phyloP scores from a whole-genome alignment of 2,329 filamentous ascomycete species.

The Pleurostoma richardsiae region DNA sequence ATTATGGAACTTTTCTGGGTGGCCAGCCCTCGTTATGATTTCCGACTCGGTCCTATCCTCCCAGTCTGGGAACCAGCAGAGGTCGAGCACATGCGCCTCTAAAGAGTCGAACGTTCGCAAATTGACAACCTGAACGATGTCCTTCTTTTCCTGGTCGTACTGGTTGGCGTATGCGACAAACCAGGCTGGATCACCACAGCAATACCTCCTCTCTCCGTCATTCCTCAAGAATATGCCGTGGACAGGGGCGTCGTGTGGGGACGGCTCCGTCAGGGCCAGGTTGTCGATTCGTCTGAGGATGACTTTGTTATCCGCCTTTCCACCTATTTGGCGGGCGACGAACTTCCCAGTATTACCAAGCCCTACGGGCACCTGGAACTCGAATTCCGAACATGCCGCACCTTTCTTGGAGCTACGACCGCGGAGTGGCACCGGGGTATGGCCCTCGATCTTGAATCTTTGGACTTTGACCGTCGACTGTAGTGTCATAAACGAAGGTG shows the following conservation, averaged over 20 bases:
- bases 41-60: no score
- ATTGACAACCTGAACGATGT: constrained; percentile 1
- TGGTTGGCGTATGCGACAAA: background rate
- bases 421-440: no score
- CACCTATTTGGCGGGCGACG: no score
- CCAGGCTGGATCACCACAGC: constrained; percentile 6
- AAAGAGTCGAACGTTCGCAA: constrained; percentile 5
- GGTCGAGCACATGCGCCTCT: background rate
- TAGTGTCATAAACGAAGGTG: no score
- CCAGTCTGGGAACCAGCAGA: constrained; percentile 5
- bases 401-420: no score
- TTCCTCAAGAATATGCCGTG: constrained; percentile 3
- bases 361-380: no score
- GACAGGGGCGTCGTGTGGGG: background rate
- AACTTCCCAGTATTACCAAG: no score
- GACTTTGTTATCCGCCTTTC: constrained; percentile 3
- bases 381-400: no score
- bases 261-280: background rate
- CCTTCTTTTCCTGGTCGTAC: background rate
- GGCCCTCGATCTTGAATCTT: no score
- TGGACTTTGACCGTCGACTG: no score
- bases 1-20: no score
- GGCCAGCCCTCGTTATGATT: no score
- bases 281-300: background rate
- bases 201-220: background rate